Evolutionary conservation across 441 rosid genomes (phyloP), one percentile per base, ranked within the genome.

Genomic region (Aleurites moluccanus): DNA sequence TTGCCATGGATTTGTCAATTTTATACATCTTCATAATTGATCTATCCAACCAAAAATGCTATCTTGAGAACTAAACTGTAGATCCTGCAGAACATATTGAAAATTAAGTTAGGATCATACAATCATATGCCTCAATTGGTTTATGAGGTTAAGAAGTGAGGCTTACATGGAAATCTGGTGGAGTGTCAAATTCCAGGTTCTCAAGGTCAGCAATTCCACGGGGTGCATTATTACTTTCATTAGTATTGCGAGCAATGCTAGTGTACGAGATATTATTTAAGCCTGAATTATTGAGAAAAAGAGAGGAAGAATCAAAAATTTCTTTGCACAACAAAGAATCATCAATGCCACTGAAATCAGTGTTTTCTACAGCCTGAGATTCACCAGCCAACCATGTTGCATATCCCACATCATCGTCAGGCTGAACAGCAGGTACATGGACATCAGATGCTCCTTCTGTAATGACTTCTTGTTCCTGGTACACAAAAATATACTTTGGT

Each of bases 11-110:
- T 75, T 63, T 40, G 69, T 59, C 6, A 38, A 38, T 38, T 38
- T 6, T 0, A 38, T 38, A 6, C 0, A 9, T 79, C 81, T 70
- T 87, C 86, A 87, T 25, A 84, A 14, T 53, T 84, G 78, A 73
- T 88, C 93, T 28, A 87, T 30, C 98, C 98, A 91, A n/a, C 81
- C 85, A 57, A 85, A 62, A 63, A 89, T 57, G 70, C 98, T 84
- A 77, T 93, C 99, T 53, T 93, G 92, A 27, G 99, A 91, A 73
- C 87, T 85, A 67, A 91, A 80, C 73, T 85, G 91, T 80, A 85
- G 74, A 77, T 88, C 91, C 92, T 88, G 85, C 82, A 80, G 67
- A 55, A 42, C 21, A 69, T 53, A 40, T 27, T 14, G 35, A 25
- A 18, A 30, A 6, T 38, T 35, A 35, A 14, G 50, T 53, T 61